Conservation (phyloP, 345 rosid species). For the Bruguiera parviflora region DNA sequence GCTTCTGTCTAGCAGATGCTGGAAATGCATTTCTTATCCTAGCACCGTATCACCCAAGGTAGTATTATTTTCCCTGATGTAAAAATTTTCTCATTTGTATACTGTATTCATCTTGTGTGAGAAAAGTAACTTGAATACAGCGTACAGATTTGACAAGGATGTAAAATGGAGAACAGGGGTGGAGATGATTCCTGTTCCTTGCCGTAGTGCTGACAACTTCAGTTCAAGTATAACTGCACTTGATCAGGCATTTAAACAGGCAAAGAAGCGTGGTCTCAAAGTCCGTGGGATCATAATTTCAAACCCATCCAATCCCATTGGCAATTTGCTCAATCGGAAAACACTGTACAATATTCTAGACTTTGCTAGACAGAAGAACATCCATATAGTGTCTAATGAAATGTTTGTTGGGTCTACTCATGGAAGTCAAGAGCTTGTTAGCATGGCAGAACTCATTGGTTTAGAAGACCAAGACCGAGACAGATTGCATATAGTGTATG, state of each 20-base stretch:
- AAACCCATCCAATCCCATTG: conserved; percentile 78
- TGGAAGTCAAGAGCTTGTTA: conserved; percentile 61
- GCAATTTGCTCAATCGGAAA: conserved; percentile 51
- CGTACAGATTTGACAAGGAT: conserved; percentile 71
- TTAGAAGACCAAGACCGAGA: conserved; percentile 55
- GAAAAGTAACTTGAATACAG: conserved; percentile 22
- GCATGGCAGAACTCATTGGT: conserved; percentile 68
- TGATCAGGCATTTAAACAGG: conserved; percentile 79
- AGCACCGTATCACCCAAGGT: conserved; percentile 80
- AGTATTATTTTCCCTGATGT: conserved; percentile 14
- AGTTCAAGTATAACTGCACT: conserved; percentile 60
- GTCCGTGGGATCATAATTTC: conserved; percentile 76
- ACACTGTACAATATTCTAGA: conserved; percentile 65
- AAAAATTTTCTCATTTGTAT: conserved; percentile 4
- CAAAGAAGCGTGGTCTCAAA: conserved; percentile 80
- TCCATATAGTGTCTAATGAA: conserved; percentile 77
- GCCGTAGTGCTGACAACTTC: conserved; percentile 80
- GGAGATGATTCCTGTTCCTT: conserved; percentile 81
- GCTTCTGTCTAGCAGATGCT: conserved; percentile 84
- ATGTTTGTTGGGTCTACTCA: conserved; percentile 59
- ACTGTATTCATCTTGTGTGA: background rate
- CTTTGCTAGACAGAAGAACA: conserved; percentile 86
- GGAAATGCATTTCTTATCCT: conserved; percentile 97
- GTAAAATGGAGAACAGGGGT: conserved; percentile 88
- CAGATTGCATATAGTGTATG: conserved; percentile 74